Evolutionary conservation across 306 rosid species (phyloP).

Genomic region (Sindora glabra): DNA sequence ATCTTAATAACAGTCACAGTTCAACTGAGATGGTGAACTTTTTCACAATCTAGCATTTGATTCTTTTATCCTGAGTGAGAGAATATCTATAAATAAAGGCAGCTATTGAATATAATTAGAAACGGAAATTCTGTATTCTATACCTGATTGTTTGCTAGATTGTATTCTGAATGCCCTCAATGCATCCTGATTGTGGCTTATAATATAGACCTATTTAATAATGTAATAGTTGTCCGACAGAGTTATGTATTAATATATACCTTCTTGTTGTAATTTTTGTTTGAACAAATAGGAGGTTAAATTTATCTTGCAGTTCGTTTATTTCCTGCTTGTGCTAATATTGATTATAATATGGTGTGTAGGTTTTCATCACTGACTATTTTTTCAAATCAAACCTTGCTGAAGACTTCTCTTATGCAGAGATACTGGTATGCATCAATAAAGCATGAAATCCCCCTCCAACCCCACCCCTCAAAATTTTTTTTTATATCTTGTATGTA

Average conservation of each 20-base stretch:
- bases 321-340: slow-evolving; percentile 1
- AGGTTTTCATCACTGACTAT: slow-evolving; percentile 80
- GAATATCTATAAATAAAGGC: too few relatives aligned
- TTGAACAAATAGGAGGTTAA: neutral
- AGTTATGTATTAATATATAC: neutral
- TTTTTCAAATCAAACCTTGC: slow-evolving; percentile 75
- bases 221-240: neutral
- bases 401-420: slow-evolving; percentile 65
- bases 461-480: too few relatives aligned
- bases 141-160: neutral
- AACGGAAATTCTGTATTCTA: neutral
- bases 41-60: too few relatives aligned
- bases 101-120: neutral
- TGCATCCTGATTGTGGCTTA: neutral
- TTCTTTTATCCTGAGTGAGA: too few relatives aligned
- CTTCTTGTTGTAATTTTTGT: neutral
- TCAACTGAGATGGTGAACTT: too few relatives aligned
- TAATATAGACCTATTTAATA: neutral
- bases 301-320: neutral
- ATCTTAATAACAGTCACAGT: too few relatives aligned
- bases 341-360: slow-evolving; percentile 20
- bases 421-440: slow-evolving; percentile 53
- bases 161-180: neutral
- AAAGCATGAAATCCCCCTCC: neutral
- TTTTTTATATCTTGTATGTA: slow-evolving; percentile 2